Conservation (phyloP, 345 rosid genomes). For the Populus simonii region DNA sequence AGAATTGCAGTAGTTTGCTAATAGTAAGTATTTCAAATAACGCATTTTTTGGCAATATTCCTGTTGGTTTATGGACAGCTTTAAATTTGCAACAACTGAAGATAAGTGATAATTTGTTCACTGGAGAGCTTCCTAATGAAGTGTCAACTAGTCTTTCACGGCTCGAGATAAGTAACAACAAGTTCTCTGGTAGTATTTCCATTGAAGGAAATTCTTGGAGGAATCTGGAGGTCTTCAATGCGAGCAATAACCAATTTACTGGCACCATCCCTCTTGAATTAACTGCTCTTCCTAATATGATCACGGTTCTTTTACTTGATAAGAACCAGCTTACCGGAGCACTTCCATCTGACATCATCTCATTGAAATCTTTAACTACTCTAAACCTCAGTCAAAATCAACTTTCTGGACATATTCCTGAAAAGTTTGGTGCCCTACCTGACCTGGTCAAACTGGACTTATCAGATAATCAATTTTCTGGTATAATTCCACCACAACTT, state of each 20-base stretch:
- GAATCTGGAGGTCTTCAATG: constrained; percentile 36
- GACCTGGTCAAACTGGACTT: constrained; percentile 37
- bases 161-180: constrained; percentile 44
- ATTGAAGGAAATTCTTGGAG: constrained; percentile 30
- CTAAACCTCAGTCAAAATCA: constrained; percentile 46
- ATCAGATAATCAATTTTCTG: constrained; percentile 47
- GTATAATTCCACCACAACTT: constrained; percentile 51
- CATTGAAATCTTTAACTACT: constrained; percentile 38
- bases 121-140: constrained; percentile 47
- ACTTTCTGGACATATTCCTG: constrained; percentile 48
- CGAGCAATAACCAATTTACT: constrained; percentile 47
- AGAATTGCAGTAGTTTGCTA: constrained; percentile 36
- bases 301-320: constrained; percentile 39
- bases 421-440: constrained; percentile 32
- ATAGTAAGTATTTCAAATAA: constrained; percentile 19
- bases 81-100: constrained; percentile 18
- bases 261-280: constrained; percentile 45
- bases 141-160: constrained; percentile 33
- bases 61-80: constrained; percentile 47
- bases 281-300: constrained; percentile 40
- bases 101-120: constrained; percentile 35
- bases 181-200: constrained; percentile 46
- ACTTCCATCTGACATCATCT: constrained; percentile 42
- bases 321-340: constrained; percentile 47
- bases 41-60: constrained; percentile 40